These are phyloP conservation scores for Nemania sp. DNA, from an alignment of 2,329 filamentous ascomycete species.

Conservation along the genomic window DNA sequence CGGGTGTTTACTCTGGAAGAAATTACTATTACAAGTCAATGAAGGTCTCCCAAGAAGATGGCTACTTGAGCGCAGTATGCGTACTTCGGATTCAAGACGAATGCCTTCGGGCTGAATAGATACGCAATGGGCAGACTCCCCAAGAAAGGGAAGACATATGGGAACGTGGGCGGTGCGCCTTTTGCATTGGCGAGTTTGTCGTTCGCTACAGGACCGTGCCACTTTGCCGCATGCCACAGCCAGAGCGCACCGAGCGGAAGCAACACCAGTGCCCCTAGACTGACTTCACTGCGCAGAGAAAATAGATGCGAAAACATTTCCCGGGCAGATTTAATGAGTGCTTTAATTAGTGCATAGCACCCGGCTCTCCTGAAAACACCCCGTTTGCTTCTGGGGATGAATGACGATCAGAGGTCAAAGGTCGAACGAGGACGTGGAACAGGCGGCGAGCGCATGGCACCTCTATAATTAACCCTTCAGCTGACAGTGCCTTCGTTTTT, in stretches of 20 bases:
- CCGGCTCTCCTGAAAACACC: not conserved
- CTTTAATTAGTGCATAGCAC: not conserved
- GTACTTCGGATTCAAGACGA: slow-evolving; percentile 42
- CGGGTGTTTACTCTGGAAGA: slow-evolving; percentile 44
- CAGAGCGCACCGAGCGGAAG: slow-evolving; percentile 37
- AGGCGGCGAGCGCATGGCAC: not conserved
- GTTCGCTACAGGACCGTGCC: slow-evolving; percentile 12
- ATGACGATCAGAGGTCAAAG: not conserved
- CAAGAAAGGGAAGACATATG: slow-evolving; percentile 44
- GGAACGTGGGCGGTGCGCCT: slow-evolving; percentile 41
- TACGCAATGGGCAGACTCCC: slow-evolving; percentile 45
- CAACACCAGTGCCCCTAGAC: slow-evolving; percentile 35
- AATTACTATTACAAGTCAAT: slow-evolving; percentile 38
- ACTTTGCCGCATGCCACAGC: slow-evolving; percentile 33
- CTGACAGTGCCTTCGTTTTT: too few relatives aligned
- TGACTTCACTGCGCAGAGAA: slow-evolving; percentile 9
- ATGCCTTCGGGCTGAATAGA: slow-evolving; percentile 41
- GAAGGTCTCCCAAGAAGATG: not conserved
- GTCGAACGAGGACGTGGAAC: not conserved
- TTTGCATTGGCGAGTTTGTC: slow-evolving; percentile 30
- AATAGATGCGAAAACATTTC: slow-evolving; percentile 28
- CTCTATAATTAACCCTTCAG: not conserved
- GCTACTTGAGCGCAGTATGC: slow-evolving; percentile 7
- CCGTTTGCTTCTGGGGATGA: not conserved
- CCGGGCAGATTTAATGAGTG: not conserved